phyloP scores from a whole-genome alignment of 1,139 yeast genomes.

The Blastobotrys malaysiensis region DNA sequence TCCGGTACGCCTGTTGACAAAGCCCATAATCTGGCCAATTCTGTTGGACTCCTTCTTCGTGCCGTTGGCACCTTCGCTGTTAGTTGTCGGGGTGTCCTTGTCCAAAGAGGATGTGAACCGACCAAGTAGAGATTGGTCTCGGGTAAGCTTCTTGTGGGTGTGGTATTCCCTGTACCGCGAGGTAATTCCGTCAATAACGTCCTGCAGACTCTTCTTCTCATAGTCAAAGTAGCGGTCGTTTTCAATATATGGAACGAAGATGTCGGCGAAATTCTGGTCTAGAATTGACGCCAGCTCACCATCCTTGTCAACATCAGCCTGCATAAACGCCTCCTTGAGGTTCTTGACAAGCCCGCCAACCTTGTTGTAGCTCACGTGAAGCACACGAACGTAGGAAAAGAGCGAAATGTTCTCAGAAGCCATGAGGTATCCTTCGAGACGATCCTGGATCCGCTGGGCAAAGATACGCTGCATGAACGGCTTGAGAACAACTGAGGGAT shows the following conservation, averaged over 20 bases:
- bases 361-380: constrained; percentile 59
- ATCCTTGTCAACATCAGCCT: constrained; percentile 36
- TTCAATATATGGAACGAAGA: constrained; percentile 65
- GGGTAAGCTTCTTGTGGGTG: constrained; percentile 16
- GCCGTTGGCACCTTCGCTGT: constrained; percentile 3
- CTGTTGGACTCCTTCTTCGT: constrained; percentile 20
- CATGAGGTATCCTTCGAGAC: constrained; percentile 57
- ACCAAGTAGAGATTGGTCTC: constrained; percentile 26
- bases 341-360: constrained; percentile 62
- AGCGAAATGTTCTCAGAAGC: constrained; percentile 60
- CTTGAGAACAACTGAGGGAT: constrained; percentile 59
- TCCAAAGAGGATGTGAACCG: constrained; percentile 24
- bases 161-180: constrained; percentile 25
- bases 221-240: constrained; percentile 65
- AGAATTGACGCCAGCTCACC: constrained; percentile 50
- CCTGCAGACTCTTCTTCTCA: constrained; percentile 68
- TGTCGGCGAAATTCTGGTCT: constrained; percentile 67
- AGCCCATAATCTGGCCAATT: constrained; percentile 31
- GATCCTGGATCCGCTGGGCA: constrained; percentile 66
- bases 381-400: constrained; percentile 71
- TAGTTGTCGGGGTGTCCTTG: constrained; percentile 5
- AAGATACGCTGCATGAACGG: constrained; percentile 72
- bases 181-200: constrained; percentile 44
- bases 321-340: constrained; percentile 51
- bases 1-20: constrained; percentile 26